Percentiles rank a stretch among this genome's conserved stretches.
Conservation (phyloP, 306 rosid species). For the Aeschynomene evenia region DNA sequence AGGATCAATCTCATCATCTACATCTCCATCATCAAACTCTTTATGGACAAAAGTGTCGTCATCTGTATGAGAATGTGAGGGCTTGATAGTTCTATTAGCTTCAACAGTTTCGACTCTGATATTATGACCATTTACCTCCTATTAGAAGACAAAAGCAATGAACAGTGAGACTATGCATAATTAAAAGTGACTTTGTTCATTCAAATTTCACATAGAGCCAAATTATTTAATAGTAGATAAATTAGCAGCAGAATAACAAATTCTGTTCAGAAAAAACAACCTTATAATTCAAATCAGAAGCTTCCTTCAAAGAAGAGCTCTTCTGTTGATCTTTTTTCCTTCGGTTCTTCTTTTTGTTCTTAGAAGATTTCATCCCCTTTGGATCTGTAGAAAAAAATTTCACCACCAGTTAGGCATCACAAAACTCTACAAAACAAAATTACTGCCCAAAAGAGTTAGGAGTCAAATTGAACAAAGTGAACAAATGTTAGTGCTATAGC, state of each 20-base stretch:
- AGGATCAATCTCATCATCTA: conserved; percentile 91
- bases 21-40: conserved; percentile 70
- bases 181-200: background rate
- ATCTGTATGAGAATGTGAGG: conserved; percentile 52
- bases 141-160: conserved; percentile 13
- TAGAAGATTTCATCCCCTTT: conserved; percentile 59
- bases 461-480: conserved; percentile 13
- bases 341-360: conserved; percentile 75
- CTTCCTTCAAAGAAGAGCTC: conserved; percentile 52
- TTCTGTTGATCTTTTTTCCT: conserved; percentile 65
- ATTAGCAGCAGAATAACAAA: background rate
- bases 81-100: conserved; percentile 45
- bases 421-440: conserved; percentile 11
- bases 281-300: conserved; percentile 51
- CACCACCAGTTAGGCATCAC: conserved; percentile 10
- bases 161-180: background rate
- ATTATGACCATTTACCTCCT: conserved; percentile 67
- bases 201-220: background rate
- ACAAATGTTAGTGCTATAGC: background rate
- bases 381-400: conserved; percentile 56
- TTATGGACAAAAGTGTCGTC: conserved; percentile 37
- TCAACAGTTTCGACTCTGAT: conserved; percentile 40
- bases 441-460: background rate
- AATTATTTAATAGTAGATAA: background rate
- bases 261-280: conserved; percentile 42